phyloP scores from a whole-genome alignment of 805 yeast genomes.

The Kuraishia cidri region DNA sequence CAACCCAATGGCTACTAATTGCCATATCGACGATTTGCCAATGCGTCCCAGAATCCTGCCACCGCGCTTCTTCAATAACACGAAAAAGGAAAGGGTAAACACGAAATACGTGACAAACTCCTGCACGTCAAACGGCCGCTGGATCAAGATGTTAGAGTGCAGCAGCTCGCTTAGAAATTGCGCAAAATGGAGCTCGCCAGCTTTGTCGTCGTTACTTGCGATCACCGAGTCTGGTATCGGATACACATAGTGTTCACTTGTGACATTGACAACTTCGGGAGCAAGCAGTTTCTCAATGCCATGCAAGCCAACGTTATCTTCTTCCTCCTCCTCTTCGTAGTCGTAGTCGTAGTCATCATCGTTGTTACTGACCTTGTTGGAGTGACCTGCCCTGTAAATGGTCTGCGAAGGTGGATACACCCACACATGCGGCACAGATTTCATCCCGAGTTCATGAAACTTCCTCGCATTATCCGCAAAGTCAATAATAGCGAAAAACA shows the following conservation, averaged over 20 bases:
- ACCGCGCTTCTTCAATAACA: constrained; percentile 40
- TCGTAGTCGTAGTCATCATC: no score
- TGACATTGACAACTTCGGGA: constrained; percentile 6
- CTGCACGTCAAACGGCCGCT: constrained; percentile 28
- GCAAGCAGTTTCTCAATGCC: constrained; percentile 3
- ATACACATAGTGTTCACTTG: constrained; percentile 5
- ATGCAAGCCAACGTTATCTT: constrained; percentile 5
- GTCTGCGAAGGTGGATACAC: constrained; percentile 35
- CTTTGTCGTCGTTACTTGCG: constrained; percentile 16
- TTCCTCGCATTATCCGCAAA: constrained; percentile 30
- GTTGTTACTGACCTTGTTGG: no score
- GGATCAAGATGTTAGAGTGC: constrained; percentile 31
- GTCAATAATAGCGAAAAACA: constrained; percentile 44
- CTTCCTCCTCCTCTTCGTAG: constrained; percentile 15
- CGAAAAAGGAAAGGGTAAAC: constrained; percentile 32
- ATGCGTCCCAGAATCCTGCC: constrained; percentile 14
- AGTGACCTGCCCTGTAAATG: no score
- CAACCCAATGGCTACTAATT: constrained; percentile 14
- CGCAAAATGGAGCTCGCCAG: constrained; percentile 38
- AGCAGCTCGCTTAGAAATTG: constrained; percentile 38
- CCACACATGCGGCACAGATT: constrained; percentile 60
- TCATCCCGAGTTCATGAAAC: constrained; percentile 31
- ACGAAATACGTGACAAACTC: constrained; percentile 37
- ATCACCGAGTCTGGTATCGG: constrained; percentile 11
- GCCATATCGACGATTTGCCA: constrained; percentile 4